A percentile compares a stretch with the other conserved stretches of the same genome.
Conservation (phyloP, 768 basidiomycete species). For the Suillus sp. region DNA sequence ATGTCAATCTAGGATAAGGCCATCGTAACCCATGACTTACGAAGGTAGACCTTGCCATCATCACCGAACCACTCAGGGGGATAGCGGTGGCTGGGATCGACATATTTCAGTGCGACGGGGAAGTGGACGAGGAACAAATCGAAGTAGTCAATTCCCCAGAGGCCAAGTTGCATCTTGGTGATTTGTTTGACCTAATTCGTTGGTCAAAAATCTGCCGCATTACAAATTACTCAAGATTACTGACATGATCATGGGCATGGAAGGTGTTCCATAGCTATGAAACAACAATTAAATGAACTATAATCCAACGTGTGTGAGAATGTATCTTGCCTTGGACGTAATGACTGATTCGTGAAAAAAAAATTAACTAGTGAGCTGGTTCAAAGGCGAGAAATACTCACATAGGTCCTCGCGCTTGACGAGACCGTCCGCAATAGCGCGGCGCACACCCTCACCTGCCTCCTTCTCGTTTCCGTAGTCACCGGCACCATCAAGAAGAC, state of each 20-base stretch:
- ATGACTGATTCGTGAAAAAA: slow-evolving; percentile 51
- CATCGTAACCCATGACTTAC: slow-evolving; percentile 38
- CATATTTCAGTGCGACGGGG: slow-evolving; percentile 80
- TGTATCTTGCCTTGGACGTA: slow-evolving; percentile 67
- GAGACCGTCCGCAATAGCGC: slow-evolving; percentile 78
- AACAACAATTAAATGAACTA: slow-evolving; percentile 13
- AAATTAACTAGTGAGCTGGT: slow-evolving; percentile 7
- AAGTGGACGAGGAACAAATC: slow-evolving; percentile 85
- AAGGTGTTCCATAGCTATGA: slow-evolving; percentile 84
- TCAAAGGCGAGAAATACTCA: slow-evolving; percentile 39
- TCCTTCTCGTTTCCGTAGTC: slow-evolving; percentile 92
- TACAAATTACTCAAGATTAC: slow-evolving; percentile 18
- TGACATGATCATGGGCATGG: slow-evolving; percentile 76
- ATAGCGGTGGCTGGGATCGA: slow-evolving; percentile 73
- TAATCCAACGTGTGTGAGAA: neutral
- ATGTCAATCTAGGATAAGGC: slow-evolving; percentile 3
- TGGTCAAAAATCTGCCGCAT: slow-evolving; percentile 3
- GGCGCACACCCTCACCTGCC: slow-evolving; percentile 74
- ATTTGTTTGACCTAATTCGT: slow-evolving; percentile 52
- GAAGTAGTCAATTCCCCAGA: slow-evolving; percentile 87
- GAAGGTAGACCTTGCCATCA: slow-evolving; percentile 66
- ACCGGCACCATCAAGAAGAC: slow-evolving; percentile 83
- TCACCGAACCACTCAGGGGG: slow-evolving; percentile 84
- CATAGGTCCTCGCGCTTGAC: slow-evolving; percentile 89
- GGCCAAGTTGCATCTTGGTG: slow-evolving; percentile 64